Conservation (phyloP, 2,329 filamentous ascomycete species). For the Scedosporium minutisporum region DNA sequence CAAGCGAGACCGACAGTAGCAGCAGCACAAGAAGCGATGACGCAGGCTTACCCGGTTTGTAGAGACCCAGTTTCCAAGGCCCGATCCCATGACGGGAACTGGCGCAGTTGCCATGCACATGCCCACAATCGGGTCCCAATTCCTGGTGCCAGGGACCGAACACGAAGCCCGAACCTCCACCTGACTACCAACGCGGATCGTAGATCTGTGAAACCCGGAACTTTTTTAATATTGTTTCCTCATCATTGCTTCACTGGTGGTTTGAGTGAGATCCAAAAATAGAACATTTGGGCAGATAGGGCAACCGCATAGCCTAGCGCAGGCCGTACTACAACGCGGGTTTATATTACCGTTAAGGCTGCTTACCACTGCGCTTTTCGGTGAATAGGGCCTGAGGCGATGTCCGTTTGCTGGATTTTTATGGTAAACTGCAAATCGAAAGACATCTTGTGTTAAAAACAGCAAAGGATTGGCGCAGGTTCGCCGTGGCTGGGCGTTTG, state of each 20-base stretch:
- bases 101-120: neutral
- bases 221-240: neutral
- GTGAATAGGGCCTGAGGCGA: neutral
- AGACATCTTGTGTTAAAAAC: no score
- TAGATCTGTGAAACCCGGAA: neutral
- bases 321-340: neutral
- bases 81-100: neutral
- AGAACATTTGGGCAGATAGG: neutral
- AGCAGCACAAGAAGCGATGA: neutral
- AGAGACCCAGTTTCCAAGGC: neutral
- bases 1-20: neutral
- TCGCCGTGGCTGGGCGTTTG: neutral
- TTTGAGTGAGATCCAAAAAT: neutral
- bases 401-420: neutral
- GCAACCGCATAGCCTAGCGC: neutral
- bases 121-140: neutral
- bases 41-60: neutral
- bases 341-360: neutral
- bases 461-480: neutral
- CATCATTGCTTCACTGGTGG: neutral
- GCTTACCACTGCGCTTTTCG: neutral
- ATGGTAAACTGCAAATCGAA: no score
- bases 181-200: neutral
- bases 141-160: neutral
- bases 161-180: neutral